Percentiles rank a stretch among this genome's conserved stretches.
Conservation (phyloP, 192 early-diverging fungal genomes). For the Mortierella alpina region DNA sequence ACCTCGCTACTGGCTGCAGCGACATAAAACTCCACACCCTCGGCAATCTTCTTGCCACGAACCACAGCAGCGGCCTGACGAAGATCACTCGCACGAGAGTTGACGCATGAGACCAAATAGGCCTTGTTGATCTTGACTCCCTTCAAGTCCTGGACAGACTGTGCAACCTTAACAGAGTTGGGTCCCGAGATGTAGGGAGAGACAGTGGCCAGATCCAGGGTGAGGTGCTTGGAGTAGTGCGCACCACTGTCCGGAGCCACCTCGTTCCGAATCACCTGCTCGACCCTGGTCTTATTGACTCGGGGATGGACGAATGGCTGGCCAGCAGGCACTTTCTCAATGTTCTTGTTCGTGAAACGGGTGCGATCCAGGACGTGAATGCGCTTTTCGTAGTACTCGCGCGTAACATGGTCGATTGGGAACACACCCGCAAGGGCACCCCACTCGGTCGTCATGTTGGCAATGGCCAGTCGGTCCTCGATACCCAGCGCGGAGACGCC, state of each 20-base stretch:
- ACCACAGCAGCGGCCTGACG: conserved; percentile 88
- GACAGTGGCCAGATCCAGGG: conserved; percentile 88
- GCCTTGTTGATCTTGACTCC: conserved; percentile 93
- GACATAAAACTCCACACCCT: conserved; percentile 92
- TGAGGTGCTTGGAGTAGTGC: conserved; percentile 85
- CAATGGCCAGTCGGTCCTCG: conserved; percentile 94
- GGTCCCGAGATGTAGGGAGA: conserved; percentile 93
- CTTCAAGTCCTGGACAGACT: conserved; percentile 77
- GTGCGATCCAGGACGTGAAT: conserved; percentile 62
- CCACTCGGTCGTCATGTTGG: conserved; percentile 99
- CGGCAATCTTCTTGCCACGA: conserved; percentile 75
- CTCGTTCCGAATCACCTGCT: conserved; percentile 53
- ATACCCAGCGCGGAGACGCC: conserved; percentile 73
- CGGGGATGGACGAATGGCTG: conserved; percentile 65
- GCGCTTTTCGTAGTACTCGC: conserved; percentile 78
- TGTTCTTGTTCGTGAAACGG: conserved; percentile 65
- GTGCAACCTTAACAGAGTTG: conserved; percentile 95
- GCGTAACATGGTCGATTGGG: conserved; percentile 86
- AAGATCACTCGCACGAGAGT: conserved; percentile 92
- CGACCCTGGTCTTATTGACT: conserved; percentile 63
- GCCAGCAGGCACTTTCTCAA: conserved; percentile 54
- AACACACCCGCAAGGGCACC: conserved; percentile 98
- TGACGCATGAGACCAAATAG: conserved; percentile 95
- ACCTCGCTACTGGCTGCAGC: conserved; percentile 95
- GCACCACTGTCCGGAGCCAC: conserved; percentile 69